Base-by-base conservation (phyloP, 2,329 filamentous ascomycete species). In the Chalaropsis ovoidea region DNA sequence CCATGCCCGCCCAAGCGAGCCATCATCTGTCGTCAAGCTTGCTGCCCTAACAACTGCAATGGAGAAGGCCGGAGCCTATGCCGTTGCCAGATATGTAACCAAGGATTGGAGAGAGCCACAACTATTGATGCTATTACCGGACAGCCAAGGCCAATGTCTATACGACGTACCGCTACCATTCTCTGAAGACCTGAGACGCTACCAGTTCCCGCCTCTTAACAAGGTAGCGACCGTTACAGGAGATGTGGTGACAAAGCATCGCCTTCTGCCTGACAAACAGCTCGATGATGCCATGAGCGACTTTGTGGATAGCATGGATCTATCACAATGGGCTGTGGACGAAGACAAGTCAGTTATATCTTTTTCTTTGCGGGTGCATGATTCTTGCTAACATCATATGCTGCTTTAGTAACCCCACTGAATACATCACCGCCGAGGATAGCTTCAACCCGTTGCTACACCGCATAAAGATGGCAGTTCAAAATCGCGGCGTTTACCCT, bases 291-390 rank as follows among this genome's bases (percentile, higher is more conserved):
- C 90, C 0, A 97, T 99, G 92, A 87, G 86, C 73, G 85, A 90
- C 69, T 97, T 93, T 70, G 90, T 99, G 7, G 90, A 97, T 73
- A 85, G 84, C 7, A 96, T 99, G 93, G 92, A 96, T 71, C 78
- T 99, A 1, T 87, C 87, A 0, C 80, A 75, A 0, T 85, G 87
- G 71, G 87, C 81, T 10, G 81, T 79, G 58, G 87, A 95, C 70
- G 89, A 94, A 58, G 82, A 92, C 54, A 89, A 86, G 84, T 89
- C 75, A 71, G 80, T 70, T 69, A n/a, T 24, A 49, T 15, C 13
- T 4, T 7, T 3, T 24, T 39, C 2, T 22, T 11, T 4, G 15
- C 15, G 15, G 22, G 41, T 24, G 8, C 7, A 19, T 39, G n/a
- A 58, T 19, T 42, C 39, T 17, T 39, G 11, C 22, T 24, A 35